A percentile compares a stretch with the other conserved stretches of the same genome.
Evolutionary conservation across 2,329 filamentous ascomycete genomes (phyloP).

Genomic region (Neonectria hederae): DNA sequence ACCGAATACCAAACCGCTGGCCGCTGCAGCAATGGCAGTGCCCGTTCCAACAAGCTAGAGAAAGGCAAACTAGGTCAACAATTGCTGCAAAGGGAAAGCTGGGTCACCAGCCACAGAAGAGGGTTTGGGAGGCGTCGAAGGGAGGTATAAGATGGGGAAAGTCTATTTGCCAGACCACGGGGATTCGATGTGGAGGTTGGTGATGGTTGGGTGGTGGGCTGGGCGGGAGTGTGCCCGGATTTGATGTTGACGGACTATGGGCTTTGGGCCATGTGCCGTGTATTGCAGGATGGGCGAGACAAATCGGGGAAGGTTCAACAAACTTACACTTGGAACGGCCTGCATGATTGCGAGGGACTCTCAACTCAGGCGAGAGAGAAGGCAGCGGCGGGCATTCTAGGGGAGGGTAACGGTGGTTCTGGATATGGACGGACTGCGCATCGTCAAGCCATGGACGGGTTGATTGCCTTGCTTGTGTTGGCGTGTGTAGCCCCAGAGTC

Average conservation of each 20-base stretch:
- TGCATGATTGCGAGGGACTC: slow-evolving; percentile 59
- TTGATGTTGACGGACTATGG: slow-evolving; percentile 29
- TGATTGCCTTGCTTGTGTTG: slow-evolving; percentile 29
- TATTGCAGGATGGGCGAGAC: slow-evolving; percentile 16
- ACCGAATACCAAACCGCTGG: slow-evolving; percentile 67
- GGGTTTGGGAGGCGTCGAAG: slow-evolving; percentile 31
- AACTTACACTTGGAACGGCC: slow-evolving; percentile 62
- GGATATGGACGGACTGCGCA: slow-evolving; percentile 42
- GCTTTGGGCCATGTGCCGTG: background rate
- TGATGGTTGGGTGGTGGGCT: slow-evolving; percentile 31
- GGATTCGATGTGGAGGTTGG: slow-evolving; percentile 35
- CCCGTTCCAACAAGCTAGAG: slow-evolving; percentile 68
- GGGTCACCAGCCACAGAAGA: slow-evolving; percentile 33
- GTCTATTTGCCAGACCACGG: slow-evolving; percentile 36
- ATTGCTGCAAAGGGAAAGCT: slow-evolving; percentile 34
- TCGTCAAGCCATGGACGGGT: slow-evolving; percentile 43
- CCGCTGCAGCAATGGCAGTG: slow-evolving; percentile 68
- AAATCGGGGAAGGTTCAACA: slow-evolving; percentile 31
- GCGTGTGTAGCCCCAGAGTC: slow-evolving; percentile 23
- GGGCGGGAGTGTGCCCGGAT: slow-evolving; percentile 12
- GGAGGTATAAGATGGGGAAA: slow-evolving; percentile 36
- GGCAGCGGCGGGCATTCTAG: slow-evolving; percentile 50
- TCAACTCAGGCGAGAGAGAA: slow-evolving; percentile 51
- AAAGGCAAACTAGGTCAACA: slow-evolving; percentile 34
- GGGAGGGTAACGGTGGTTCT: slow-evolving; percentile 42